Evolutionary conservation across 2,329 filamentous ascomycete species (phyloP).

Genomic region (Colletotrichum scovillei): DNA sequence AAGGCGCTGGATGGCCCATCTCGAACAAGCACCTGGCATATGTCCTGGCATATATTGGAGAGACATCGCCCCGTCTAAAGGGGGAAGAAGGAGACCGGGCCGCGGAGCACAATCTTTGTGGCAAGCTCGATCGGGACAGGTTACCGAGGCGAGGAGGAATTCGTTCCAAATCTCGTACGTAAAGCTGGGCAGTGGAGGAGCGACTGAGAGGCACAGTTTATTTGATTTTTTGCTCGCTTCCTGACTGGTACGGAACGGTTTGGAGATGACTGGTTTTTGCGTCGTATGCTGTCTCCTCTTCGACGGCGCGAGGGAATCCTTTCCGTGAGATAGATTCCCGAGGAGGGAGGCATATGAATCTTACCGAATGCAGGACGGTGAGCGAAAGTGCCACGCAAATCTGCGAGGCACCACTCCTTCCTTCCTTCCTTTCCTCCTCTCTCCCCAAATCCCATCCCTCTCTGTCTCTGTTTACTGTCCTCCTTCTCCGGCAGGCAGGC

Average conservation of each 20-base stretch:
- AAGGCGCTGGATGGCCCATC: neutral
- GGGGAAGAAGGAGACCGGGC: neutral
- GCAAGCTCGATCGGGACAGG: conserved; percentile 24
- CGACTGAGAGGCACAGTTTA: neutral
- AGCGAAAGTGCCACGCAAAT: neutral
- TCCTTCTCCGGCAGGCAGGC: neutral
- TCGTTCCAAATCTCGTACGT: conserved; percentile 10
- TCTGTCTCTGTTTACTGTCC: no score
- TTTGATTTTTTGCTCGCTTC: neutral
- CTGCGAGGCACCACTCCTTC: neutral
- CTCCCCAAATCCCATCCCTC: no score
- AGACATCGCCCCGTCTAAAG: neutral
- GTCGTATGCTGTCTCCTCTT: neutral
- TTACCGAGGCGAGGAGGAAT: conserved; percentile 13
- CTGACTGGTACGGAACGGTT: neutral
- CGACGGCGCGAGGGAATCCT: neutral
- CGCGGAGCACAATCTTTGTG: neutral
- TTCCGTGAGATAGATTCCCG: neutral
- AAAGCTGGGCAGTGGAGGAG: conserved; percentile 3
- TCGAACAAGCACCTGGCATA: neutral
- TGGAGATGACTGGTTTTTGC: neutral
- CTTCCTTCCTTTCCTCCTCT: neutral
- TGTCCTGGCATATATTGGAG: neutral
- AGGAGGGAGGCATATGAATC: neutral
- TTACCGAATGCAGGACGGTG: neutral